These are phyloP conservation scores for Linderniella brevidens DNA, from an alignment of 257 asterid genomes.

Conservation along the genomic window DNA sequence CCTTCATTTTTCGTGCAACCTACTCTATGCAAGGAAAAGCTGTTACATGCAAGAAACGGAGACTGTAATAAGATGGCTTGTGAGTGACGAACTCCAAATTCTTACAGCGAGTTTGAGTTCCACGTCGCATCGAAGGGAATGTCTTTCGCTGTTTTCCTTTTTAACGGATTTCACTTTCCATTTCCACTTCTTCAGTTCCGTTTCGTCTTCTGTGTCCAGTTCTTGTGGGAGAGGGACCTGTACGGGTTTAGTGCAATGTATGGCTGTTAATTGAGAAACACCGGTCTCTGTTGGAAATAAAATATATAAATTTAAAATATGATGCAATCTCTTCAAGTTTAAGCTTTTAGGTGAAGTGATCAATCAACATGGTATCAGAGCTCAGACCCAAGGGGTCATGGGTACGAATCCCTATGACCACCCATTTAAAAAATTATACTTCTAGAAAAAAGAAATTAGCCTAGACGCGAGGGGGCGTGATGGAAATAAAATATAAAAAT, in stretches of 20 bases:
- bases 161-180: constrained; percentile 57
- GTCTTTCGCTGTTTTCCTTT: constrained; percentile 76
- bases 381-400: too few relatives aligned
- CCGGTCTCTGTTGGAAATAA: too few relatives aligned
- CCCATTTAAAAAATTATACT: too few relatives aligned
- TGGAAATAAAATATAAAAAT: too few relatives aligned
- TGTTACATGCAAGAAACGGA: constrained; percentile 7
- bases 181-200: constrained; percentile 65
- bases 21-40: constrained; percentile 24
- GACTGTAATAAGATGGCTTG: constrained; percentile 5
- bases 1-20: constrained; percentile 97
- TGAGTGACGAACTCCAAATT: constrained; percentile 10
- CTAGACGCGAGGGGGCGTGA: too few relatives aligned
- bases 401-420: too few relatives aligned
- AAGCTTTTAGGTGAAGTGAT: too few relatives aligned
- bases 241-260: not conserved
- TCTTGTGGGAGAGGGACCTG: constrained; percentile 79
- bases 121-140: constrained; percentile 85
- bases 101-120: constrained; percentile 96
- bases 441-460: too few relatives aligned
- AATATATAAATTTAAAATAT: too few relatives aligned
- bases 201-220: constrained; percentile 69
- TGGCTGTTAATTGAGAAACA: too few relatives aligned
- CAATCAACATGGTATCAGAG: too few relatives aligned
- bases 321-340: too few relatives aligned